These are phyloP conservation scores for Clausena lansium DNA, from an alignment of 345 rosid species.

Conservation along the genomic window DNA sequence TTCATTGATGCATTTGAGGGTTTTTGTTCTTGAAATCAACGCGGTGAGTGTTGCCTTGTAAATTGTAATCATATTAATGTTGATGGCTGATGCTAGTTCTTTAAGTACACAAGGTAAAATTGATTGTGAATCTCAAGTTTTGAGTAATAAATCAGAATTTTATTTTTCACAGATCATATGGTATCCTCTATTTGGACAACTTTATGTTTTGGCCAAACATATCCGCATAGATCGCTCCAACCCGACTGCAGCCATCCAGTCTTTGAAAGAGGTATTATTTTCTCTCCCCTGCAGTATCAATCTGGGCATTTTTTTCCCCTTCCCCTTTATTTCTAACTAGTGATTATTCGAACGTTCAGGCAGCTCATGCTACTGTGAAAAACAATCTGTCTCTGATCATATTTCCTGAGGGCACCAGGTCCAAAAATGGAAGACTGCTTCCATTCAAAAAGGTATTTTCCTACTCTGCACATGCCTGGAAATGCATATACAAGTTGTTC, in stretches of 20 bases:
- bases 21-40: not conserved
- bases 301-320: not conserved
- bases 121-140: not conserved
- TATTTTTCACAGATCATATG: conserved; percentile 41
- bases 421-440: conserved; percentile 45
- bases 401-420: conserved; percentile 65
- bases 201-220: conserved; percentile 50
- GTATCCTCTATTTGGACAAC: conserved; percentile 59
- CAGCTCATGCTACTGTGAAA: conserved; percentile 28
- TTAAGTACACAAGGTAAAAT: not conserved
- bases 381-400: conserved; percentile 46
- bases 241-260: conserved; percentile 41
- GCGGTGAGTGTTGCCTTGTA: not conserved
- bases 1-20: not conserved
- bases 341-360: conserved; percentile 26
- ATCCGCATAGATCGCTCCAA: conserved; percentile 57
- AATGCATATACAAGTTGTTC: too few species aligned
- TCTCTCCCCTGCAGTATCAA: not conserved
- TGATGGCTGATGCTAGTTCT: not conserved
- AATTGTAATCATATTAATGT: not conserved
- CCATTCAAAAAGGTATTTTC: conserved; percentile 51
- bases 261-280: conserved; percentile 45
- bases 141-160: not conserved
- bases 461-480: not conserved
- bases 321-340: not conserved